Evolutionary conservation across 2,329 filamentous ascomycete genomes (phyloP).

Genomic region (Xylariaceae sp.): DNA sequence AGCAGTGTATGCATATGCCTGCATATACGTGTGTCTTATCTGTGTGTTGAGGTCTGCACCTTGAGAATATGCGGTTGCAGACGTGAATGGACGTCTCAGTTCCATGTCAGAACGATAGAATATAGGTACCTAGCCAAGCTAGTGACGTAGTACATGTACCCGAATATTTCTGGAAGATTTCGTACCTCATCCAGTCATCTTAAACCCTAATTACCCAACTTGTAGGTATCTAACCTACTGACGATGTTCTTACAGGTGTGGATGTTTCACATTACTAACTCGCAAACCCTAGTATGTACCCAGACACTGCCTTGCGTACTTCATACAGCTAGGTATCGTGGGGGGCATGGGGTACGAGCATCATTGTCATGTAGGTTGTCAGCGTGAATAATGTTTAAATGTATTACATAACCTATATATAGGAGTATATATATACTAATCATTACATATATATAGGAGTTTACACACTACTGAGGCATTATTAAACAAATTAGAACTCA

Average conservation of each 20-base stretch:
- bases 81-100: neutral
- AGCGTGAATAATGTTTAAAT: too few relatives aligned
- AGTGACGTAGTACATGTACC: constrained; percentile 24
- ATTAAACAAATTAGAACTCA: too few relatives aligned
- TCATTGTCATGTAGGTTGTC: too few relatives aligned
- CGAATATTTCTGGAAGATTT: constrained; percentile 12
- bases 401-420: too few relatives aligned
- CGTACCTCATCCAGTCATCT: neutral
- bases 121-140: constrained; percentile 6
- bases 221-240: too few relatives aligned
- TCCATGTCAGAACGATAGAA: neutral
- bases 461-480: too few relatives aligned
- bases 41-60: neutral
- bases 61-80: neutral
- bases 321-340: too few relatives aligned
- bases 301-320: too few relatives aligned
- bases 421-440: too few relatives aligned
- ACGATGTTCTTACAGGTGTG: neutral
- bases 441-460: neutral
- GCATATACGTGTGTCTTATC: constrained; percentile 6
- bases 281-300: neutral
- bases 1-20: constrained; percentile 6
- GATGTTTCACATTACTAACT: neutral
- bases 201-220: too few relatives aligned
- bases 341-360: too few relatives aligned